Evolutionary conservation across 441 rosid species (phyloP), one percentile per base, ranked within the genome.

Genomic region (Mallotus repandus): DNA sequence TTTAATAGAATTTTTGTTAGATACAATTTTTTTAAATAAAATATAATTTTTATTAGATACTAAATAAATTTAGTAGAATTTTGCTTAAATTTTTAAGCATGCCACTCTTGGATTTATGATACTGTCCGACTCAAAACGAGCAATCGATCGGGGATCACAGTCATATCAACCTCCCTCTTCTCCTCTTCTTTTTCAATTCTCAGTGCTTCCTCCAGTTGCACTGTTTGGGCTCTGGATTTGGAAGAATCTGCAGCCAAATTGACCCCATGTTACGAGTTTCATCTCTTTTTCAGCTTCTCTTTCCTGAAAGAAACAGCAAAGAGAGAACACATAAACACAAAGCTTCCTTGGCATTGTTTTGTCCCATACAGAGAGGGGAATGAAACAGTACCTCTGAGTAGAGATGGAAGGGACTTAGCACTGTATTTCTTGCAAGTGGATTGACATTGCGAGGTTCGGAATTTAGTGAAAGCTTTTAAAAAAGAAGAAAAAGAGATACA

Each of bases 221-320:
- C 5, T 86, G 91, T 77, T 89, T 96, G 53, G 96, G 92, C 69
- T 81, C 95, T 76, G 99, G 98, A 81, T 86, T 96, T 69, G 87
- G 89, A 63, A 98, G 91, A 88, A 93, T 49, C 88, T 88, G 83
- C 77, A 62, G 5, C 64, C 57, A 70, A 55, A 32, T 61, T 16
- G 32, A n/a, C 16, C 19, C 62, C 13, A 32, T 54, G 46, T 35
- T 41, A 57, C 52, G 68, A 96, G 88, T 75, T 56, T 91, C 78
- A 79, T 88, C 81, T 90, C 98, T 72, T 96, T 96, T 73, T 87
- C 93, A 57, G 88, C 91, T 55, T 98, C 99, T 87, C 99, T 85
- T 84, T 89, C 98, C 99, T 96, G 89, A 73, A 70, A 68, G 65
- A 55, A 48, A 59, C 52, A 71, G 38, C 35, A 14, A 66, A 59